A percentile compares a stretch with the other conserved stretches of the same genome.
phyloP scores from a whole-genome alignment of 352 stramenopile species.

The Phytophthora rubi region DNA sequence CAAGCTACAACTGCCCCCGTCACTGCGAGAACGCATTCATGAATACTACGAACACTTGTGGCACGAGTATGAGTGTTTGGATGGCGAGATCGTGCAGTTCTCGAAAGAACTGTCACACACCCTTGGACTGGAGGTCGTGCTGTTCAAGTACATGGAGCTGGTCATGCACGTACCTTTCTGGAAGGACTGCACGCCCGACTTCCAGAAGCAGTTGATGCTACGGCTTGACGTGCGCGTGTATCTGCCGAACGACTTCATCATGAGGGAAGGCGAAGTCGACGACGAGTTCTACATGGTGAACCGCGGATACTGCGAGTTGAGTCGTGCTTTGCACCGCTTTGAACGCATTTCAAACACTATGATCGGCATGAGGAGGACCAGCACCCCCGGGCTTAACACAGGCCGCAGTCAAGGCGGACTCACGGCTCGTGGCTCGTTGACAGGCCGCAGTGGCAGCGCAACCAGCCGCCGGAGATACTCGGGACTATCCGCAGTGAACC shows the following conservation, averaged over 20 bases:
- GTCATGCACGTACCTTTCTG: conserved; percentile 69
- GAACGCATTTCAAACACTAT: conserved; percentile 36
- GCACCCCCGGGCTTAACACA: conserved; percentile 9
- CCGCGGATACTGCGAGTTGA: conserved; percentile 58
- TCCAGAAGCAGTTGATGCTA: conserved; percentile 76
- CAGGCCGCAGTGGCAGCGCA: not conserved
- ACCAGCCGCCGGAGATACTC: not conserved
- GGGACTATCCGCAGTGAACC: not conserved
- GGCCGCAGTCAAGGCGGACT: conserved; percentile 17
- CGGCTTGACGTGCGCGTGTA: conserved; percentile 67
- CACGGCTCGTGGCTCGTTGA: conserved; percentile 5
- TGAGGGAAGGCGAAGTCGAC: conserved; percentile 60
- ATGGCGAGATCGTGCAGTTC: conserved; percentile 61
- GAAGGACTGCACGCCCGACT: conserved; percentile 57
- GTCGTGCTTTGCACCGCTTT: conserved; percentile 29
- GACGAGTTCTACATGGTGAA: conserved; percentile 81
- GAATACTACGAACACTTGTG: conserved; percentile 76
- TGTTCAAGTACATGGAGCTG: conserved; percentile 72
- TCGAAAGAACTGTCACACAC: conserved; percentile 56
- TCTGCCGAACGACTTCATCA: conserved; percentile 78
- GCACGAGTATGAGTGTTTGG: conserved; percentile 67
- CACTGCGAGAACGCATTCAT: conserved; percentile 63
- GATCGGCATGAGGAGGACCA: conserved; percentile 3
- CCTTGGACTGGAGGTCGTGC: conserved; percentile 62
- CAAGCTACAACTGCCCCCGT: conserved; percentile 52